phyloP scores from a whole-genome alignment of 176 grass and related monocot genomes.

The Oryza longistaminata region DNA sequence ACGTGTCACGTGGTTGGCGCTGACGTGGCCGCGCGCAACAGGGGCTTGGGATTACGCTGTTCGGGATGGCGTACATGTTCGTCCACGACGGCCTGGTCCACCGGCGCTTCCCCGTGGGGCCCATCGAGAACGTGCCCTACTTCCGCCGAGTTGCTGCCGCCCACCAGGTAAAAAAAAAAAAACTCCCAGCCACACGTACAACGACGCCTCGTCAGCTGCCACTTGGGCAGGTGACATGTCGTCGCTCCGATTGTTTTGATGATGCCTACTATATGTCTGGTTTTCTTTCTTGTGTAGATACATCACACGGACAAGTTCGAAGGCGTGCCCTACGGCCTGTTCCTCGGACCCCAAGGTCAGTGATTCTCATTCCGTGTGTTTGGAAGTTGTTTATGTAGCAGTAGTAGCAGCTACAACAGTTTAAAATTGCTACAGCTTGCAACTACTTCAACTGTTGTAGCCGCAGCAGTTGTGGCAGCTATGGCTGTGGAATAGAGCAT shows the following conservation, averaged over 20 bases:
- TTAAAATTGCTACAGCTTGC: too few species aligned
- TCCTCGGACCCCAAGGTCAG: slow-evolving; percentile 84
- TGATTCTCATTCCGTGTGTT: background rate
- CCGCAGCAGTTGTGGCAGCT: too few species aligned
- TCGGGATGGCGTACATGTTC: slow-evolving; percentile 89
- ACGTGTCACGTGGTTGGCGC: background rate
- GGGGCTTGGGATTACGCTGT: slow-evolving; percentile 74
- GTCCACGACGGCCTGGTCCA: slow-evolving; percentile 82
- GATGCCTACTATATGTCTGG: background rate
- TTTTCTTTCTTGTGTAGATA: slow-evolving; percentile 43
- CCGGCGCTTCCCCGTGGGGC: slow-evolving; percentile 67
- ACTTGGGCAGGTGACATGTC: background rate
- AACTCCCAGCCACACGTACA: background rate
- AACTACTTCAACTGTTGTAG: too few species aligned
- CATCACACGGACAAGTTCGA: slow-evolving; percentile 81
- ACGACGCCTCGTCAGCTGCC: background rate
- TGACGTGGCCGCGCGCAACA: slow-evolving; percentile 32
- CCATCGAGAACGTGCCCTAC: slow-evolving; percentile 78
- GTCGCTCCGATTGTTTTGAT: background rate
- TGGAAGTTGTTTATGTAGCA: too few species aligned
- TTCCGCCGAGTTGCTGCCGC: slow-evolving; percentile 73
- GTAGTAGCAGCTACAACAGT: too few species aligned
- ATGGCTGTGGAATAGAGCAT: too few species aligned
- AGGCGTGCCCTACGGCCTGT: slow-evolving; percentile 78
- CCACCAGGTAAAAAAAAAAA: slow-evolving; percentile 50